Conservation (phyloP, 192 early-diverging fungal species). For the Linnemannia schmuckeri region DNA sequence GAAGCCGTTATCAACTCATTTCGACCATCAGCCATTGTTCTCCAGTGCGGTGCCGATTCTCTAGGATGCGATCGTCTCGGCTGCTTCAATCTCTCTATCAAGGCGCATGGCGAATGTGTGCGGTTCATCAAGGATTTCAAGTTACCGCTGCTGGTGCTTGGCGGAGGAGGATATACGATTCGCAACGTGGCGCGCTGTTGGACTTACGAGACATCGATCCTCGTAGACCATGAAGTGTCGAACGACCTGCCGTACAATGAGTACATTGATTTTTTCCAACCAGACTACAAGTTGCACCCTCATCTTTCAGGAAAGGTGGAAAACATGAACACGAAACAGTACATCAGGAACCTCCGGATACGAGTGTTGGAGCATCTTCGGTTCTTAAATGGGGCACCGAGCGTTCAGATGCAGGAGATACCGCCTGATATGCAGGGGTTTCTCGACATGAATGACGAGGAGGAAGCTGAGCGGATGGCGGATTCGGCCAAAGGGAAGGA, state of each 20-base stretch:
- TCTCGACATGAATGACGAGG: constrained; percentile 68
- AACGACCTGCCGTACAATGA: constrained; percentile 80
- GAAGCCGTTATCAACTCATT: constrained; percentile 77
- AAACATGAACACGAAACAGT: constrained; percentile 90
- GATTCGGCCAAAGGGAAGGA: constrained; percentile 43
- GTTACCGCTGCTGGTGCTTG: constrained; percentile 84
- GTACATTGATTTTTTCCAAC: constrained; percentile 87
- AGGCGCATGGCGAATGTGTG: constrained; percentile 84
- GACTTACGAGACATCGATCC: constrained; percentile 92
- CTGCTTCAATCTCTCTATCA: constrained; percentile 67
- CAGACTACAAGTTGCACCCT: constrained; percentile 93
- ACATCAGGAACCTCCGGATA: constrained; percentile 79
- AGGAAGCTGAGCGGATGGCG: constrained; percentile 60
- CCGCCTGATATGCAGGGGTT: constrained; percentile 74
- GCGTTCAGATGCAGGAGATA: constrained; percentile 95
- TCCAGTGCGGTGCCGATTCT: constrained; percentile 90
- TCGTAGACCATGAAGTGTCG: constrained; percentile 80
- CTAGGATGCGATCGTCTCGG: constrained; percentile 68
- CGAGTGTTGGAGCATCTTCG: constrained; percentile 90
- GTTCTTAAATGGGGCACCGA: constrained; percentile 89
- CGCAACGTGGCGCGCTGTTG: constrained; percentile 94
- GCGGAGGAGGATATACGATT: constrained; percentile 94
- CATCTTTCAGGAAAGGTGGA: constrained; percentile 84
- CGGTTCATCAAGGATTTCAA: constrained; percentile 85
- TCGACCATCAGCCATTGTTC: constrained; percentile 85